Base-by-base conservation (phyloP, 2,329 filamentous ascomycete genomes). In the Aspergillus sp. region DNA sequence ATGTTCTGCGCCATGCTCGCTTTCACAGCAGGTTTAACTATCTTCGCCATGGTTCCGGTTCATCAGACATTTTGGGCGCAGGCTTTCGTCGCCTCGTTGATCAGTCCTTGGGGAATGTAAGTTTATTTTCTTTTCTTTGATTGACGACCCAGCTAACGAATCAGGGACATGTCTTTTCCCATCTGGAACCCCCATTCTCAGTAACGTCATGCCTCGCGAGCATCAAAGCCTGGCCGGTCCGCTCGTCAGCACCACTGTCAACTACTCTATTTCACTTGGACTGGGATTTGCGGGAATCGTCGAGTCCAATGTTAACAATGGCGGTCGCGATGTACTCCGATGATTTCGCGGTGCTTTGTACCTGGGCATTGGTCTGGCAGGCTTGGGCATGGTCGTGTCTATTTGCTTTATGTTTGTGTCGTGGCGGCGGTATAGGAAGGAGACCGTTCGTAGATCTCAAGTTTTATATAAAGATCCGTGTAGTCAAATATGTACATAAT, bases 101-200 rank as follows among this genome's bases (percentile, higher is more conserved):
- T 64, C 7, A 65, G 57, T 7, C 53, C 56, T 1, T 64, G 59
- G 60, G 64, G 62, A 9, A 66, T 66, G 64, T 60, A 48, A 46
- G 53, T 56, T 5, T 4, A n/a, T 38, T 25, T 27, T 38, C 23
- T 27, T 3, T 32, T 3, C 17, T n/a, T 13, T n/a, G 7, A 22
- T 13, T 9, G 12, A 20, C 10, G 15, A 23, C 6, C 4, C 7
- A 22, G 19, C 41, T 48, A 43, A 44, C 32, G 9, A 30, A 33
- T 79, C 6, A 81, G 83, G 76, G 81, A 86, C 60, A 84, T 85
- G 73, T 79, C 74, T 5, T 83, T 83, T 84, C 55, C 83, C 83
- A 0, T 77, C 81, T 0, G 79, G 78, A 0, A 83, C 75, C 0
- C 60, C 85, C 6, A 74, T 85, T n/a, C 68, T 86, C 4, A 79